phyloP scores from a whole-genome alignment of 1,284 basidiomycete genomes.

The Neolentinus lepideus region DNA sequence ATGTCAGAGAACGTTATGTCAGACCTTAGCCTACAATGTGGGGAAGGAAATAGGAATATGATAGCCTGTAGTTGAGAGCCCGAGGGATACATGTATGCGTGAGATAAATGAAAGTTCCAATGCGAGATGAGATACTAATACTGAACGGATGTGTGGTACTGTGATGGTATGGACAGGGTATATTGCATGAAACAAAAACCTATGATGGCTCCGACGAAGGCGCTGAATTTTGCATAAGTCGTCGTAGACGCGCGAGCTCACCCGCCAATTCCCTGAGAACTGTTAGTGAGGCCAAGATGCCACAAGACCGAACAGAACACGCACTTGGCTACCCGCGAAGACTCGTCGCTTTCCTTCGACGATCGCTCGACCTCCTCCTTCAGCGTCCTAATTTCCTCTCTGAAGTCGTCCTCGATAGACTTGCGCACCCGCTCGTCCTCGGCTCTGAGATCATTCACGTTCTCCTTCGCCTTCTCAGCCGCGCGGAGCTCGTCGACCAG shows the following conservation, averaged over 20 bases:
- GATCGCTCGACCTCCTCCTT: slow-evolving; percentile 46
- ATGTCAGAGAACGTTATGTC: not conserved
- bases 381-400: slow-evolving; percentile 35
- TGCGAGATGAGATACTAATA: no score
- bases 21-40: not conserved
- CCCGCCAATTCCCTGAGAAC: slow-evolving; percentile 41
- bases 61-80: not conserved
- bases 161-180: no score
- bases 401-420: slow-evolving; percentile 47
- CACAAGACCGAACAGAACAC: slow-evolving; percentile 17
- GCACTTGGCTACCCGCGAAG: slow-evolving; percentile 54
- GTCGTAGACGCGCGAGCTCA: slow-evolving; percentile 57
- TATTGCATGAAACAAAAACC: no score
- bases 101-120: not conserved
- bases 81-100: not conserved
- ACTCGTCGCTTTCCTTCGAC: slow-evolving; percentile 45
- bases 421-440: slow-evolving; percentile 34
- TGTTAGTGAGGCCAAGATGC: slow-evolving; percentile 1
- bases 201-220: no score
- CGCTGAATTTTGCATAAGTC: slow-evolving; percentile 44
- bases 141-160: no score
- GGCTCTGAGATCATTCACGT: slow-evolving; percentile 29
- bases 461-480: slow-evolving; percentile 31
- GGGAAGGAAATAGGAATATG: not conserved
- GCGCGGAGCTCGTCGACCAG: slow-evolving; percentile 52